Percentiles rank a stretch among this genome's conserved stretches.
Conservation (phyloP, 768 basidiomycete genomes). For the Naganishia randhawae region DNA sequence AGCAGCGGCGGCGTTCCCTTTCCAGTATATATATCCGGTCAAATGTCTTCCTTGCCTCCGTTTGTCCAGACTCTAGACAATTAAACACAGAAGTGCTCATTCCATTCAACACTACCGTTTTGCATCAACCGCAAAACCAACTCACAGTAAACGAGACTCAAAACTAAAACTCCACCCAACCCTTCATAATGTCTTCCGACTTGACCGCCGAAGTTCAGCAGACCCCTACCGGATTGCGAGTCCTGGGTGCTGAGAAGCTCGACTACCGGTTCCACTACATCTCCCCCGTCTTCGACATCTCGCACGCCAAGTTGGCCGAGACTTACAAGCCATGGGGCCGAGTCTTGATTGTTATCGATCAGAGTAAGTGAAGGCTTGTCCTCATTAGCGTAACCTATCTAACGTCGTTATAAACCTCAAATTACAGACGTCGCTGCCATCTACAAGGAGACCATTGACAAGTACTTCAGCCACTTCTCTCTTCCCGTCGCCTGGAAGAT, state of each 20-base stretch:
- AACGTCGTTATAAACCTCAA: neutral
- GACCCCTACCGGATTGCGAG: constrained; percentile 39
- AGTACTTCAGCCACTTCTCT: constrained; percentile 49
- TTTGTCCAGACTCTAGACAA: neutral
- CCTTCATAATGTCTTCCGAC: constrained; percentile 37
- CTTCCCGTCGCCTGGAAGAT: constrained; percentile 48
- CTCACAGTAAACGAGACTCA: neutral
- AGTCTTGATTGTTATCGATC: constrained; percentile 50
- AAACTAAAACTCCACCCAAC: neutral
- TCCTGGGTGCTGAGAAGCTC: constrained; percentile 47
- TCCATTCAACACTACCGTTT: constrained; percentile 19
- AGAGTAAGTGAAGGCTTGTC: constrained; percentile 34
- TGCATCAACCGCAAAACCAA: constrained; percentile 19
- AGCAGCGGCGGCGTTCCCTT: no score
- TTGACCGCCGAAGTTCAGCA: constrained; percentile 46
- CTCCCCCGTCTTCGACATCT: constrained; percentile 47
- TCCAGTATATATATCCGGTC: constrained; percentile 1
- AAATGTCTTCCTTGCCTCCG: neutral
- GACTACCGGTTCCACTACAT: constrained; percentile 49
- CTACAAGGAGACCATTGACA: constrained; percentile 44
- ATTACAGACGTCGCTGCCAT: constrained; percentile 42
- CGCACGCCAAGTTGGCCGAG: constrained; percentile 43
- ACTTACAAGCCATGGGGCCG: constrained; percentile 50
- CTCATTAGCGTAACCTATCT: neutral
- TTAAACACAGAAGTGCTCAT: neutral